A percentile compares a stretch with the other conserved stretches of the same genome.
phyloP scores from a whole-genome alignment of 257 asterid species.

The Solanum corneliomulleri region DNA sequence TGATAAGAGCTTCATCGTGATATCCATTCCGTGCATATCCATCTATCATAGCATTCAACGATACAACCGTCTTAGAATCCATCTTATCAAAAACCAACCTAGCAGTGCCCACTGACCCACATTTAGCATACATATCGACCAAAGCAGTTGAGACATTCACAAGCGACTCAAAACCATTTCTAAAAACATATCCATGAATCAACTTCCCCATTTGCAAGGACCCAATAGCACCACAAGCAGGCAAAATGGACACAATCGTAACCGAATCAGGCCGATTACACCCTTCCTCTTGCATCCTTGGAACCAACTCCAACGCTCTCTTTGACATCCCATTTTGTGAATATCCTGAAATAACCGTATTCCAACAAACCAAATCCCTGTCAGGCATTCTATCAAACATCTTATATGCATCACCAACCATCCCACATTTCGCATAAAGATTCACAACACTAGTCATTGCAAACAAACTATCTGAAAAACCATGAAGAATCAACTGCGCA shows the following conservation, averaged over 20 bases:
- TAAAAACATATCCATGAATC: constrained; percentile 50
- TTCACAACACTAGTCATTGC: constrained; percentile 58
- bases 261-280: constrained; percentile 49
- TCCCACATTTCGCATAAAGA: constrained; percentile 62
- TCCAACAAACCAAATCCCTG: constrained; percentile 83
- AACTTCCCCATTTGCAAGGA: constrained; percentile 40
- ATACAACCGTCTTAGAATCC: constrained; percentile 54
- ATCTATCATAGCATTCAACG: constrained; percentile 87
- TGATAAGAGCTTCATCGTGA: constrained; percentile 52
- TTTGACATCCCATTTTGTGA: constrained; percentile 64
- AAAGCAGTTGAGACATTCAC: constrained; percentile 72
- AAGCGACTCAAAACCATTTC: constrained; percentile 37
- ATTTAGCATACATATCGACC: constrained; percentile 83
- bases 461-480: constrained; percentile 39
- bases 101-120: constrained; percentile 42
- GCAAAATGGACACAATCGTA: constrained; percentile 65
- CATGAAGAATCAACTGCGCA: constrained; percentile 55
- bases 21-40: constrained; percentile 74
- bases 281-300: constrained; percentile 46
- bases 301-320: constrained; percentile 45
- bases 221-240: constrained; percentile 50
- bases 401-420: constrained; percentile 52
- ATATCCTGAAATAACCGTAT: constrained; percentile 61
- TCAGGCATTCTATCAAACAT: constrained; percentile 83
- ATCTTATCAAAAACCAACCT: constrained; percentile 53